phyloP scores from a whole-genome alignment of 306 rosid species.

The Malus fusca region DNA sequence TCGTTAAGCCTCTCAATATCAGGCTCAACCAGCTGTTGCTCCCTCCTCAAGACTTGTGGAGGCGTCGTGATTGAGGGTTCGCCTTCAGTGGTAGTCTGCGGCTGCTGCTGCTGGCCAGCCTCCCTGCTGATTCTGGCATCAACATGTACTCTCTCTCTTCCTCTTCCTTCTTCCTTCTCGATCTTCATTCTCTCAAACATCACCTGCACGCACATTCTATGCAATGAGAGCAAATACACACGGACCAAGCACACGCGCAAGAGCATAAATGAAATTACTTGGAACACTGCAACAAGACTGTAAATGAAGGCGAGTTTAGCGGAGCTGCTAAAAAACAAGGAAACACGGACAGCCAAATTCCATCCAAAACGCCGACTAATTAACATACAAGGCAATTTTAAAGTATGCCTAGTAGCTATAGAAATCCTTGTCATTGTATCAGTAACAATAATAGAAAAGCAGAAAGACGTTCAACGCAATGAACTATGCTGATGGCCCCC shows the following conservation, averaged over 20 bases:
- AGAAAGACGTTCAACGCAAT: not conserved
- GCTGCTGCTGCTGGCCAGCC: slow-evolving; percentile 7
- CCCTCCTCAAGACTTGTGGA: not conserved
- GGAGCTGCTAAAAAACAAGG: no score
- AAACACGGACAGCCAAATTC: not conserved
- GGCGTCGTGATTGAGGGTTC: not conserved
- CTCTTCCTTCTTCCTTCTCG: slow-evolving; percentile 80
- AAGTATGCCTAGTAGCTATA: no score
- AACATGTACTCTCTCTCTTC: slow-evolving; percentile 42
- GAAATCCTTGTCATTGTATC: no score
- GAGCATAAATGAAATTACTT: no score
- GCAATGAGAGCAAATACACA: not conserved
- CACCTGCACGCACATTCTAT: slow-evolving; percentile 23
- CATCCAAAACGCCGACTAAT: not conserved
- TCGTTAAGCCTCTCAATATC: slow-evolving; percentile 13
- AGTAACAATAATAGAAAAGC: no score
- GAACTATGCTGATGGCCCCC: no score
- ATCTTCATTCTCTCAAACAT: slow-evolving; percentile 68
- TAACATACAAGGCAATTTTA: not conserved
- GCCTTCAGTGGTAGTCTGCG: not conserved
- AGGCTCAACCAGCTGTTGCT: slow-evolving; percentile 26
- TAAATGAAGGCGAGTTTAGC: no score
- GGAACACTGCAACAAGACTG: no score
- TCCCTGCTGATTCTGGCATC: not conserved
- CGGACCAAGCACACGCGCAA: not conserved